These are phyloP conservation scores for Ziziphus jujuba DNA, from an alignment of 306 rosid genomes.

Conservation along the genomic window DNA sequence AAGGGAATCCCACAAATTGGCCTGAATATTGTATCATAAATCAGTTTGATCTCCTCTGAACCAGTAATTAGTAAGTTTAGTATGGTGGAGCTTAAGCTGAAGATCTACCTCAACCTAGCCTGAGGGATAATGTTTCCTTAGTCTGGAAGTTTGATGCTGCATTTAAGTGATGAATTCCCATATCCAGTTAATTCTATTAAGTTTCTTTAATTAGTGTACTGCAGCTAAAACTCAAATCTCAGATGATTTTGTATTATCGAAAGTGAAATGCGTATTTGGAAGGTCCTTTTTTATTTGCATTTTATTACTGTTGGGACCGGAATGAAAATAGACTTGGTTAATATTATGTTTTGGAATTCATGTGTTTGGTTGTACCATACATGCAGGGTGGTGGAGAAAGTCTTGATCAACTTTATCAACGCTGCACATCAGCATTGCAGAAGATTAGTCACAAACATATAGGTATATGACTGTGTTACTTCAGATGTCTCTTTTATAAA, in stretches of 20 bases:
- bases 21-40: neutral
- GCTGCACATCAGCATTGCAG: slow-evolving; percentile 66
- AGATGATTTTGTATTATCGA: neutral
- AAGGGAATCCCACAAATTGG: neutral
- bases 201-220: neutral
- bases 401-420: slow-evolving; percentile 66
- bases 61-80: neutral
- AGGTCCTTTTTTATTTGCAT: no score
- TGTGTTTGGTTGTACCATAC: slow-evolving; percentile 18
- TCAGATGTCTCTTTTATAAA: slow-evolving; percentile 8
- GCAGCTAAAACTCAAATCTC: neutral
- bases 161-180: no score
- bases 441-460: slow-evolving; percentile 66
- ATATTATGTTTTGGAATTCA: slow-evolving; percentile 11
- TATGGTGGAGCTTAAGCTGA: neutral
- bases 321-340: neutral
- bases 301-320: neutral
- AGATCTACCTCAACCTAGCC: neutral
- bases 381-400: slow-evolving; percentile 97
- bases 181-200: no score
- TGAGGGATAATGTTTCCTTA: neutral
- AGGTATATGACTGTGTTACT: slow-evolving; percentile 52
- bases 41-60: neutral
- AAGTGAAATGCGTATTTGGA: no score
- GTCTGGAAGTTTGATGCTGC: no score